Evolutionary conservation across 2,329 filamentous ascomycete species (phyloP).

Genomic region (Bipolaris bicolor): DNA sequence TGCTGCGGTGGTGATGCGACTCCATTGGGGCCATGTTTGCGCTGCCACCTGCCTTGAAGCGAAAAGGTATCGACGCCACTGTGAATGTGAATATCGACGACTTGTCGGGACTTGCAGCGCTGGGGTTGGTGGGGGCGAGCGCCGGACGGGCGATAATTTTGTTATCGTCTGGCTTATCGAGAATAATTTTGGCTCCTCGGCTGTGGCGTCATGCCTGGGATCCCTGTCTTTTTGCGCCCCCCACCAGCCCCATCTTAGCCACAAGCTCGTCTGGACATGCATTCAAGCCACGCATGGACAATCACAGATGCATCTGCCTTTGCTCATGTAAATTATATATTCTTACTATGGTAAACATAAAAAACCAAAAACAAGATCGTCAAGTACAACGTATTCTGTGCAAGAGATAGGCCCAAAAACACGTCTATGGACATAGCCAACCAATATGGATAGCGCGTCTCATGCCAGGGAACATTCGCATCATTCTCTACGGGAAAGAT

Average conservation of each 20-base stretch:
- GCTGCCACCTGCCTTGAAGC: constrained; percentile 79
- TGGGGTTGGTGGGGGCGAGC: constrained; percentile 18
- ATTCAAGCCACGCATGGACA: neutral
- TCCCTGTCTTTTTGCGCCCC: constrained; percentile 1
- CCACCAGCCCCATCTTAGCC: neutral
- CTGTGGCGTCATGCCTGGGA: constrained; percentile 23
- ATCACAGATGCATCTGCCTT: neutral
- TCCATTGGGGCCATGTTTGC: constrained; percentile 72
- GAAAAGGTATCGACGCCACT: constrained; percentile 65
- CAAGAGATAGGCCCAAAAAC: too few relatives aligned
- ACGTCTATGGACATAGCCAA: too few relatives aligned
- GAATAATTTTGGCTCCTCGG: constrained; percentile 25
- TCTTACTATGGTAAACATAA: too few relatives aligned
- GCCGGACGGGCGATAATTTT: constrained; percentile 34
- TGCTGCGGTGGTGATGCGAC: constrained; percentile 86
- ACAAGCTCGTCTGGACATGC: neutral
- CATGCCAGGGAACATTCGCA: too few relatives aligned
- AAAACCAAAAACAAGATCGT: too few relatives aligned
- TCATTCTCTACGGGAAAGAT: too few relatives aligned
- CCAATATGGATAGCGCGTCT: too few relatives aligned
- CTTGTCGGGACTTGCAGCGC: constrained; percentile 18
- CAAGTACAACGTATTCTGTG: too few relatives aligned
- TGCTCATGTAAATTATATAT: neutral
- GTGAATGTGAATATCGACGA: constrained; percentile 23
- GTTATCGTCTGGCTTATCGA: constrained; percentile 18